Evolutionary conservation across 192 early-diverging fungal species (phyloP).

Genomic region (Entomortierella beljakovae): DNA sequence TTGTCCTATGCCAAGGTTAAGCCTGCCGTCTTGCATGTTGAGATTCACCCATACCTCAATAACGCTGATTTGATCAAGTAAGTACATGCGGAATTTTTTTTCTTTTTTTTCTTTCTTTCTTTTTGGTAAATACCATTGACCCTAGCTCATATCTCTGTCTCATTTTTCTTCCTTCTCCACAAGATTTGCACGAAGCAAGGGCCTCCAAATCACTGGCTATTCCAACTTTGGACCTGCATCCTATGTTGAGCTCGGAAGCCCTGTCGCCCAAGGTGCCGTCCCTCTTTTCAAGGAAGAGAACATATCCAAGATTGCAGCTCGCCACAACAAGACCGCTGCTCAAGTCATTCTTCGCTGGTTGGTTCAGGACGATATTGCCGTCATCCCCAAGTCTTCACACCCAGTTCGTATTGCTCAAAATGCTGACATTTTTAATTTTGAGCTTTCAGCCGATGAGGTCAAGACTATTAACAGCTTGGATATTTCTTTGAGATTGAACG

Average conservation of each 20-base stretch:
- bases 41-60: conserved; percentile 80
- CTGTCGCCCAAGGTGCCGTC: conserved; percentile 43
- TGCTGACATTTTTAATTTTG: conserved; percentile 62
- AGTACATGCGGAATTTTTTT: too few relatives aligned
- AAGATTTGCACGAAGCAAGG: conserved; percentile 59
- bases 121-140: too few relatives aligned
- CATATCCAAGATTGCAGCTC: conserved; percentile 65
- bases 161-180: neutral
- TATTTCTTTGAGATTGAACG: conserved; percentile 58
- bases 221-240: conserved; percentile 73
- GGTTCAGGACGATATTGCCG: conserved; percentile 69
- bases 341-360: conserved; percentile 77
- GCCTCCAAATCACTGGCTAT: conserved; percentile 78
- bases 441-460: conserved; percentile 60
- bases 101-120: too few relatives aligned
- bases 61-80: conserved; percentile 73
- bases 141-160: neutral
- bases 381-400: conserved; percentile 77
- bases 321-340: conserved; percentile 63
- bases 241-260: conserved; percentile 39
- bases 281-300: conserved; percentile 61
- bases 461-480: conserved; percentile 58
- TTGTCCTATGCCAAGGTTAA: conserved; percentile 67
- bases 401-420: conserved; percentile 66
- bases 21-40: conserved; percentile 81